Evolutionary conservation across 2,329 filamentous ascomycete genomes (phyloP), one percentile per base, ranked within the genome.

Genomic region (Talaromyces atroroseus): DNA sequence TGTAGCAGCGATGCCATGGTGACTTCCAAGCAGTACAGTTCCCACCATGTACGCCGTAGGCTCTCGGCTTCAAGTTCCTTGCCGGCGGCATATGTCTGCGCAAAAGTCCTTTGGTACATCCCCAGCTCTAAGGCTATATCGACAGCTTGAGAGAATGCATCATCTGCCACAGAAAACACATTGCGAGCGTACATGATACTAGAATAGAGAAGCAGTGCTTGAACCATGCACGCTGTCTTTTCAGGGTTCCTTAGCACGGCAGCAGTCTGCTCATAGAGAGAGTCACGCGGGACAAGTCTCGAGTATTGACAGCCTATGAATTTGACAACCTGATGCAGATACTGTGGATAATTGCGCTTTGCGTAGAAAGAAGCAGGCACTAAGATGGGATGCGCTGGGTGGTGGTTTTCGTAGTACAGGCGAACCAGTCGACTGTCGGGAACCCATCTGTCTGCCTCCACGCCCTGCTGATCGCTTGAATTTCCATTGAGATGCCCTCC

Each of bases 1-100:
- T 29, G 26, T 11, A 29, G 65, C 11, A 92, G 83, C 11, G 88
- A 88, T 3, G 89, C 87, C 63, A 94, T 82, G 80, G 92, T 87
- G 49, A 88, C 88, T 65, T 95, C 90, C 11, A 88, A 82, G 29
- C 88, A 81, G 65, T 86, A 91, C 26, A 88, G 65, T 64, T 82
- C 89, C 91, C 91, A 95, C 90, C 90, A 96, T 0, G 90, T 96
- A 59, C 91, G 79, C 29, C 90, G 82, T 82, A 89, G 88, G 67
- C 87, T 90, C 71, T 96, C 91, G 66, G 92, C 88, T 18, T 92
- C 68, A 1, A 89, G 38, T 42, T 42, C 80, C 75, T 18, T 34
- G 36, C 8, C 8, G 34, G 16, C 10, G 85, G 60, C 62, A 14
- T 62, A 48, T 12, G 67, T 62, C 1, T 63, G 52, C 8, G 70